Evolutionary conservation across 768 basidiomycete genomes (phyloP), one percentile per base, ranked within the genome.

Genomic region (Hygrophoropsis aurantiaca): DNA sequence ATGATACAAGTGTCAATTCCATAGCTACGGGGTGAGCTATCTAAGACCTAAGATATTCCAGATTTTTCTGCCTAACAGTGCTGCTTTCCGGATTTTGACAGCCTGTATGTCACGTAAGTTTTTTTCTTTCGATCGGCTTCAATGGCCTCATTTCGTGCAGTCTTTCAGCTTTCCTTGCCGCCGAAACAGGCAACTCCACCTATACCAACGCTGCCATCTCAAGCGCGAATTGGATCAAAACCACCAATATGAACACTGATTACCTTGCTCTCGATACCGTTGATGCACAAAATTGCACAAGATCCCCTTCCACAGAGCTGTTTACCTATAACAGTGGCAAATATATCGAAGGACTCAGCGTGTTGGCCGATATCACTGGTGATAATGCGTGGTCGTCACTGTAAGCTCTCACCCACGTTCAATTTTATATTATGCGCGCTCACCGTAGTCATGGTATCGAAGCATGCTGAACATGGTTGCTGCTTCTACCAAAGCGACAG

Each of bases 311-410:
- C 3, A 66, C 49, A 3, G 78, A 74, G 72, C 39, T 78, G 5
- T 80, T 79, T 59, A 79, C 79, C 0, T 80, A 80, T 51, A 81
- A 80, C 48, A 73, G 65, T 23, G 78, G 80, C 23, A 81, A 81
- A 47, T 74, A 68, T 41, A 67, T 80, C 19, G 79, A 81, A 53
- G 79, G 78, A 2, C 59, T 79, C 42, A 73, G 69, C 39, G 68
- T 80, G 5, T 58, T 80, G 24, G 60, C 62, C 0, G 66, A 65
- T 41, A 65, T 78, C 24, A 76, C 74, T 9, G 66, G 68, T 4
- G 69, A 78, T 49, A 38, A 51, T 20, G 58, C 65, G 27, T 78
- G 76, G 75, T 70, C 53, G 32, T 58, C 51, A 1, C 48, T 78
- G 75, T 78, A 53, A 52, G 73, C n/a, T n/a, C n/a, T n/a, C n/a